These are phyloP conservation scores for Daldinia sp. DNA, from an alignment of 2,329 filamentous ascomycete species.

Conservation along the genomic window DNA sequence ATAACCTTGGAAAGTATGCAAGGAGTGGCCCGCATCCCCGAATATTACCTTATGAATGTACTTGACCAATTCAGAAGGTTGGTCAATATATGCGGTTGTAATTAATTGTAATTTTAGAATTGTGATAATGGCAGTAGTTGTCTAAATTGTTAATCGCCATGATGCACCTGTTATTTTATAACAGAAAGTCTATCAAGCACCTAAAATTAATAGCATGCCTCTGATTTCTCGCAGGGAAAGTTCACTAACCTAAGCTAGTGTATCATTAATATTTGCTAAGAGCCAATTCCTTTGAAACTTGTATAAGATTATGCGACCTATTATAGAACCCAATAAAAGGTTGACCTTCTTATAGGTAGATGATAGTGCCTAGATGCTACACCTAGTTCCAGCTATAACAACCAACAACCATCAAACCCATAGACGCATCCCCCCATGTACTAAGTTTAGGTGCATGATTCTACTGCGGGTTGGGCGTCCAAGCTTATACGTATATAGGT, in stretches of 20 bases:
- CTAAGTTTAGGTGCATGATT: neutral
- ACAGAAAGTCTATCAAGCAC: too few species aligned
- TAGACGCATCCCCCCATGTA: neutral
- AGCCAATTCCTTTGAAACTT: neutral
- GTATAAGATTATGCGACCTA: neutral
- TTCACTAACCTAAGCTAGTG: too few species aligned
- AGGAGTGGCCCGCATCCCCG: too few species aligned
- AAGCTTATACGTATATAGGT: conserved; percentile 6
- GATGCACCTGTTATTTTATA: too few species aligned
- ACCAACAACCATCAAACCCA: too few species aligned
- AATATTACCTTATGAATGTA: too few species aligned
- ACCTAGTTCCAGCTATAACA: neutral
- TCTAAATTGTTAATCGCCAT: too few species aligned
- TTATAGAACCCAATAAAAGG: neutral
- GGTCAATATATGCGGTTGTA: too few species aligned
- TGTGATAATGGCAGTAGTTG: too few species aligned
- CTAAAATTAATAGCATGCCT: neutral
- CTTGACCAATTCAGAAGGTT: too few species aligned
- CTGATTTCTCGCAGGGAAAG: neutral
- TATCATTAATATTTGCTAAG: too few species aligned
- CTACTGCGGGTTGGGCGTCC: conserved; percentile 16
- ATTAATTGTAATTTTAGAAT: too few species aligned
- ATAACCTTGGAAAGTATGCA: neutral
- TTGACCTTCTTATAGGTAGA: neutral
- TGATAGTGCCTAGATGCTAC: neutral